Conservation (phyloP, 306 rosid species). For the Ormosia emarginata region DNA sequence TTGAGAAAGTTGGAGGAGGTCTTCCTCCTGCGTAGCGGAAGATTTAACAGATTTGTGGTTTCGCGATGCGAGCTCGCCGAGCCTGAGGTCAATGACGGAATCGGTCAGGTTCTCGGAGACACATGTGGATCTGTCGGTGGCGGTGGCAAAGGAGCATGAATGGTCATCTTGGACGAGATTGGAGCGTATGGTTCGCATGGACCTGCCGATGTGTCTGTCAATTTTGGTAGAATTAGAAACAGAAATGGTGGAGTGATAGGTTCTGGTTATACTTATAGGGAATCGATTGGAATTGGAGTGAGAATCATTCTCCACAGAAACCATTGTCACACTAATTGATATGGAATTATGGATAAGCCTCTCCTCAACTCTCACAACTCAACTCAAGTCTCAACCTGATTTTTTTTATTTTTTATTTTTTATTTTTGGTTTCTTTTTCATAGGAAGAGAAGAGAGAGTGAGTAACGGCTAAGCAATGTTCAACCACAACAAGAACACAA, state of each 20-base stretch:
- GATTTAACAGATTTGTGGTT: constrained; percentile 37
- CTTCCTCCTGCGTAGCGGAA: constrained; percentile 40
- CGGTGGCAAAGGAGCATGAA: constrained; percentile 29
- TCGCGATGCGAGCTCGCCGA: constrained; percentile 76
- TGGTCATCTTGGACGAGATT: constrained; percentile 47
- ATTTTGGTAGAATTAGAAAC: constrained; percentile 44
- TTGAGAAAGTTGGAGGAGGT: constrained; percentile 72
- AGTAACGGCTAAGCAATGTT: too few relatives aligned
- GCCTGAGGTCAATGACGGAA: constrained; percentile 81
- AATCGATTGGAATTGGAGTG: constrained; percentile 60
- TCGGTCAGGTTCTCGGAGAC: constrained; percentile 73
- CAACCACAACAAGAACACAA: too few relatives aligned
- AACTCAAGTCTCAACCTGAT: too few relatives aligned
- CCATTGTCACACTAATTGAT: constrained; percentile 37
- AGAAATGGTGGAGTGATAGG: constrained; percentile 40
- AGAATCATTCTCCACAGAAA: constrained; percentile 67
- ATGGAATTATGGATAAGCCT: too few relatives aligned
- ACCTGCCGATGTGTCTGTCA: constrained; percentile 65
- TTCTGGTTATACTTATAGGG: constrained; percentile 41
- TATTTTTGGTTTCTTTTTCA: too few relatives aligned
- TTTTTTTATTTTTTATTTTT: too few relatives aligned
- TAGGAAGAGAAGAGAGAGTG: too few relatives aligned
- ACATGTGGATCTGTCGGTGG: constrained; percentile 45
- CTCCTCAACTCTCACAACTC: too few relatives aligned
- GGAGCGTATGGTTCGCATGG: constrained; percentile 92